Base-by-base conservation (phyloP, 192 early-diverging fungal genomes). In the Paraglomus brasilianum region DNA sequence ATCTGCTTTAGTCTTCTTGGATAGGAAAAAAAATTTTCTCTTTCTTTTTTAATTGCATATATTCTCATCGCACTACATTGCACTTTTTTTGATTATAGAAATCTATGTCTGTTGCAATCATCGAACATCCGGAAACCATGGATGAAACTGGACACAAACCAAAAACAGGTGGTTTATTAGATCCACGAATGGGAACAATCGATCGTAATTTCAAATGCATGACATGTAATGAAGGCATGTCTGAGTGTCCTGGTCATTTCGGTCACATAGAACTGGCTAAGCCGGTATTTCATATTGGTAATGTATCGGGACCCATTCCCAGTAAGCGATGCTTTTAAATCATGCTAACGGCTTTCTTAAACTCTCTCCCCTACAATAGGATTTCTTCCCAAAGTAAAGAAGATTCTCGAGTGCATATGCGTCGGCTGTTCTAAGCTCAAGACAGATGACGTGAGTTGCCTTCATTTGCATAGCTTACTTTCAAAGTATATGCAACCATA, bases 221-320 rank as follows among this genome's bases (percentile, higher is more conserved):
- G 67, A 98, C 97, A 8, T 99, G 97, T 78, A 89, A 89, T 57
- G 93, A 95, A 72, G 91, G 89, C 73, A 96, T 95, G 94, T 85
- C 86, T 15, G 91, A 94, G 72, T 99, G 97, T 75, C 94, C 94
- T 49, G 95, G 97, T 55, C 97, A 99, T 77, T 99, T 99, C 87
- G 97, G 92, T 11, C 92, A 97, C 74, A 94, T 99, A 77, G 92
- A 97, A 66, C 87, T 99, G 7, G 93, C 93, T 41, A 92, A 90
- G 78, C 97, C 97, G 24, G 95, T 98, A 8, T 96, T 90, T 83
- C 95, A 98, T 71, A 84, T 91, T 72, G 95, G 91, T 93, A 80
- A 72, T 19, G 41, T 66, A 46, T 60, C 21, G 36, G 6, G 40
- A 21, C 38, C 45, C 14, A 65, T 67, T 38, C 2, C 30, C n/a